Percentiles rank a stretch among this genome's conserved stretches.
Evolutionary conservation across 371 early-diverging fungal species (phyloP).

Genomic region (Mucor plumbeus): DNA sequence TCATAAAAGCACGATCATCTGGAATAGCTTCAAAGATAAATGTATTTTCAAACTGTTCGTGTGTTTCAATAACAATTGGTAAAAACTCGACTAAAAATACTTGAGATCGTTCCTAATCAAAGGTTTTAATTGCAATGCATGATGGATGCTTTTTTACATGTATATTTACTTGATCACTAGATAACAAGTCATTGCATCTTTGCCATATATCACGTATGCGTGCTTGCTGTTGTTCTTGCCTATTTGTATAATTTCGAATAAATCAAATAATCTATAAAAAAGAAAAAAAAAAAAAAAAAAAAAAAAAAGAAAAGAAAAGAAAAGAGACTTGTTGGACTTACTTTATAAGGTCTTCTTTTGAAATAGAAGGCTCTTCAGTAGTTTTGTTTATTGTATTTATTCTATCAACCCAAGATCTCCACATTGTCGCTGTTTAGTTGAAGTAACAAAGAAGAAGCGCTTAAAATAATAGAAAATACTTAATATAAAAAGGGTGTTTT

Average conservation of each 20-base stretch:
- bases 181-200: slow-evolving; percentile 26
- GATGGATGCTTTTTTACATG: no score
- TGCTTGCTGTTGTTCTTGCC: slow-evolving; percentile 35
- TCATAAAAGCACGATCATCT: slow-evolving; percentile 47
- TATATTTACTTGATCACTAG: slow-evolving; percentile 36
- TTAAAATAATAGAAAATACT: not conserved
- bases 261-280: not conserved
- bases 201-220: slow-evolving; percentile 33
- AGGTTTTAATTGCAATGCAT: no score
- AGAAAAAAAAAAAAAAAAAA: not conserved
- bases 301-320: not conserved
- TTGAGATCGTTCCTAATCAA: slow-evolving; percentile 38
- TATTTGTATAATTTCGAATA: slow-evolving; percentile 13
- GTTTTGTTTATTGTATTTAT: slow-evolving; percentile 42
- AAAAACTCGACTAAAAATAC: slow-evolving; percentile 37
- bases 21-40: slow-evolving; percentile 29
- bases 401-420: slow-evolving; percentile 58
- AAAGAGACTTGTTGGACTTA: not conserved
- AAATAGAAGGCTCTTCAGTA: slow-evolving; percentile 21
- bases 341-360: slow-evolving; percentile 30
- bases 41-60: slow-evolving; percentile 30
- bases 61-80: slow-evolving; percentile 36
- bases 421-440: slow-evolving; percentile 26
- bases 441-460: slow-evolving; percentile 1
- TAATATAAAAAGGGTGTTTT: not conserved